Evolutionary conservation across 306 rosid genomes (phyloP), one percentile per base, ranked within the genome.

Genomic region (Castanospermum australe): DNA sequence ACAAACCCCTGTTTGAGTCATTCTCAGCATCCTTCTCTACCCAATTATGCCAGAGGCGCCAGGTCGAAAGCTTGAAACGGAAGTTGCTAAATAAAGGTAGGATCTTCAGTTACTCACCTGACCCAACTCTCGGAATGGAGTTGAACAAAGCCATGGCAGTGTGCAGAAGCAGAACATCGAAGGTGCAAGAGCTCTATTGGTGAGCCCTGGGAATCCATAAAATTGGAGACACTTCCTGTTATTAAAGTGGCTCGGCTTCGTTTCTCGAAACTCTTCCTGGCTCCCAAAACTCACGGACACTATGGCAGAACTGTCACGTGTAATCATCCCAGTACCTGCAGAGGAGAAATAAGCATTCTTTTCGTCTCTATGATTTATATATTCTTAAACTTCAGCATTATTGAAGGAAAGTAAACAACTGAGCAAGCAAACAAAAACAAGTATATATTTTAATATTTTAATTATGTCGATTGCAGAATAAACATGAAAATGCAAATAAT

Each of bases 271-370:
- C 82, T 79, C 62, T 11, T 41, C 30, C 36, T 25, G 20, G 74
- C 68, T 82, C 14, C 67, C 73, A 48, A 82, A 28, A 61, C 75
- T 84, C 76, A 80, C 80, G 82, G 88, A 80, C 82, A 84, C 70
- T 2, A 3, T 71, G 66, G 21, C 85, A 81, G 88, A 38, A 64
- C 54, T 59, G 41, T 78, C 86, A 85, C 88, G 81, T 77, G 88
- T 78, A 78, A 51, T 63, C 70, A 71, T 74, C 75, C 36, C 85
- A 59, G 61, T 28, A 39, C 41, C 30, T 63, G n/a, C 55, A 55
- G 11, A 24, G 77, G 44, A 74, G 39, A 67, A 71, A 77, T 71
- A 83, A 78, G 83, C 83, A 78, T 83, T 72, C 80, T 78, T 83
- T 65, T 73, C 75, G 10, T 45, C 52, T 72, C 86, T 83, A 83